A percentile compares a stretch with the other conserved stretches of the same genome.
phyloP scores from a whole-genome alignment of 306 rosid species.

The Malus asiatica region DNA sequence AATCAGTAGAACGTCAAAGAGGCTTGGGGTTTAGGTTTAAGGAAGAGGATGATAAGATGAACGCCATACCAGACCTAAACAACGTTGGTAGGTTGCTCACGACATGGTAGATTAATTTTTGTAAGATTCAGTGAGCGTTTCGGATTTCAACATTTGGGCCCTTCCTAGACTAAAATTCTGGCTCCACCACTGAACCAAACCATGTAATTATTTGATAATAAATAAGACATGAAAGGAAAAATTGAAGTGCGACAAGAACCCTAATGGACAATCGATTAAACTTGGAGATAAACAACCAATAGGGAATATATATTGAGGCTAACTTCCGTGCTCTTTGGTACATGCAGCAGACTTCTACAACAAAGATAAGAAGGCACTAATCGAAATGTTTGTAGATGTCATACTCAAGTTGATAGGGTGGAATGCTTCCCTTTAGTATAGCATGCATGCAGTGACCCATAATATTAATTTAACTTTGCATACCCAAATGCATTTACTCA shows the following conservation, averaged over 20 bases:
- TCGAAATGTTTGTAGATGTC: conserved; percentile 1
- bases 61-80: too few species aligned
- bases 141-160: too few species aligned
- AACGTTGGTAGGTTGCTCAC: too few species aligned
- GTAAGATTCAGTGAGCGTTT: too few species aligned
- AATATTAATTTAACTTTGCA: not conserved
- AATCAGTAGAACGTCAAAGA: too few species aligned
- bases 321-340: not conserved
- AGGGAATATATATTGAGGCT: not conserved
- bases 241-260: not conserved
- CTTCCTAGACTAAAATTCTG: too few species aligned
- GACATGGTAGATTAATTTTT: too few species aligned
- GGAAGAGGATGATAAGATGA: too few species aligned
- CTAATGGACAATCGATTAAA: not conserved
- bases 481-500: not conserved
- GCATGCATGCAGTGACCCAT: conserved; percentile 14
- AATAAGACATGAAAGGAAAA: not conserved
- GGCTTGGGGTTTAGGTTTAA: too few species aligned
- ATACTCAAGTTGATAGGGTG: conserved; percentile 25
- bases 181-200: too few species aligned
- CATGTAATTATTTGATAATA: too few species aligned
- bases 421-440: conserved; percentile 62
- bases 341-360: not conserved
- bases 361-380: conserved; percentile 21
- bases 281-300: not conserved